Evolutionary conservation across 768 basidiomycete genomes (phyloP).

Genomic region (Phaeolepiota aurea): DNA sequence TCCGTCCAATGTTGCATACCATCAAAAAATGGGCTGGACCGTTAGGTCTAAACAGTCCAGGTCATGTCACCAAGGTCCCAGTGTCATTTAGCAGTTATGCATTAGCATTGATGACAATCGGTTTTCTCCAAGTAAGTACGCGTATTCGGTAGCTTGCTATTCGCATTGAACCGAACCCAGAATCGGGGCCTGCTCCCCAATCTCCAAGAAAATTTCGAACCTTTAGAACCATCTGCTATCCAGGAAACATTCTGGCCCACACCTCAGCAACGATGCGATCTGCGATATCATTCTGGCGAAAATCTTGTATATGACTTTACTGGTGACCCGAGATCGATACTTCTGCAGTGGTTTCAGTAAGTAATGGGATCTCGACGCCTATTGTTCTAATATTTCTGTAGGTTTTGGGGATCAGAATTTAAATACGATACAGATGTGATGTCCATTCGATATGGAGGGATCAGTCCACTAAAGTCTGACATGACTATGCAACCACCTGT

Average conservation of each 20-base stretch:
- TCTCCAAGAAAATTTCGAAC: slow-evolving; percentile 13
- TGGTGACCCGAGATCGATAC: slow-evolving; percentile 20
- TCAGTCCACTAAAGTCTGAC: too few species aligned
- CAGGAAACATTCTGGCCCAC: background rate
- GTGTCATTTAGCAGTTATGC: slow-evolving; percentile 56
- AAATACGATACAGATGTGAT: slow-evolving; percentile 20
- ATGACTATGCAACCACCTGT: too few species aligned
- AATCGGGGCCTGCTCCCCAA: slow-evolving; percentile 37
- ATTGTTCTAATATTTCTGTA: slow-evolving; percentile 10
- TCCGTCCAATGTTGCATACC: slow-evolving; percentile 33
- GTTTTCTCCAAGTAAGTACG: slow-evolving; percentile 42
- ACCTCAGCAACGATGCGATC: background rate
- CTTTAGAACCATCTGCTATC: background rate
- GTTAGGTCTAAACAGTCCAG: slow-evolving; percentile 41
- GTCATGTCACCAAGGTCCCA: slow-evolving; percentile 6
- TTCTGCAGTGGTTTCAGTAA: slow-evolving; percentile 35
- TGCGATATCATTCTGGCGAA: too few species aligned
- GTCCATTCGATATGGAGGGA: slow-evolving; percentile 33
- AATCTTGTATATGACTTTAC: too few species aligned
- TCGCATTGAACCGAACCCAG: slow-evolving; percentile 20
- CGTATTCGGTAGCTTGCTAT: background rate
- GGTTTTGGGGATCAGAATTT: slow-evolving; percentile 37
- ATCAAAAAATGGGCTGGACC: slow-evolving; percentile 58
- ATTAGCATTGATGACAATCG: slow-evolving; percentile 51
- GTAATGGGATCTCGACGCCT: slow-evolving; percentile 9